A percentile compares a stretch with the other conserved stretches of the same genome.
These are phyloP conservation scores for Ogataea populi-albae DNA, from an alignment of 805 yeast genomes.

Conservation along the genomic window DNA sequence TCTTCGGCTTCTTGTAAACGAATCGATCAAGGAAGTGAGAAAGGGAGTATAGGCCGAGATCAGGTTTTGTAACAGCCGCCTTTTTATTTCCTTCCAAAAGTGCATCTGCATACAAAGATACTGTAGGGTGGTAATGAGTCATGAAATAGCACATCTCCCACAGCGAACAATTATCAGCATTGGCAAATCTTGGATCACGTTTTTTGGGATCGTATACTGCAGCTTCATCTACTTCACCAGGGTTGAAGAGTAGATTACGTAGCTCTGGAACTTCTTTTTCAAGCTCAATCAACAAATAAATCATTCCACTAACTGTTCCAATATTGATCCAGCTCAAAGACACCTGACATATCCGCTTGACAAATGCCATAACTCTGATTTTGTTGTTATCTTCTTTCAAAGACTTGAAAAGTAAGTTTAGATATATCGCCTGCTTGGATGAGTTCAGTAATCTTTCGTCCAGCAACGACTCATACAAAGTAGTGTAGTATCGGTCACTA, in stretches of 20 bases:
- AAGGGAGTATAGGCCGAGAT: constrained; percentile 81
- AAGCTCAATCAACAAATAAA: constrained; percentile 68
- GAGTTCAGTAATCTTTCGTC: constrained; percentile 83
- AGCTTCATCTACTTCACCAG: constrained; percentile 18
- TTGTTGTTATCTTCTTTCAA: constrained; percentile 64
- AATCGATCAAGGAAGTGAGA: constrained; percentile 92
- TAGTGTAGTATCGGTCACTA: constrained; percentile 71
- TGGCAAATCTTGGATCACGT: constrained; percentile 90
- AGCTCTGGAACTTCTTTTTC: constrained; percentile 63
- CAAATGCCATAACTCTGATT: constrained; percentile 79
- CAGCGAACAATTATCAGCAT: constrained; percentile 74
- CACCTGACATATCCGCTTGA: constrained; percentile 83
- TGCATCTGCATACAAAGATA: constrained; percentile 72
- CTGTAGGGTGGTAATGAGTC: constrained; percentile 90
- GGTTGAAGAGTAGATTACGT: constrained; percentile 55
- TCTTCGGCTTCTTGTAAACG: constrained; percentile 90
- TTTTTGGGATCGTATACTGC: constrained; percentile 72
- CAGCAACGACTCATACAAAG: constrained; percentile 83
- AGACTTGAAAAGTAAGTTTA: constrained; percentile 82
- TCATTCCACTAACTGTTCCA: constrained; percentile 85
- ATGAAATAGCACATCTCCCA: constrained; percentile 83
- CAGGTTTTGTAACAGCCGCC: constrained; percentile 59
- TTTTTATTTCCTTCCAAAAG: constrained; percentile 45
- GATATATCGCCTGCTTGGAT: constrained; percentile 88
- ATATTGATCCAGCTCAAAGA: constrained; percentile 83